Evolutionary conservation across 148 eudicot genomes (phyloP).

Genomic region (Persicaria tinctoria): DNA sequence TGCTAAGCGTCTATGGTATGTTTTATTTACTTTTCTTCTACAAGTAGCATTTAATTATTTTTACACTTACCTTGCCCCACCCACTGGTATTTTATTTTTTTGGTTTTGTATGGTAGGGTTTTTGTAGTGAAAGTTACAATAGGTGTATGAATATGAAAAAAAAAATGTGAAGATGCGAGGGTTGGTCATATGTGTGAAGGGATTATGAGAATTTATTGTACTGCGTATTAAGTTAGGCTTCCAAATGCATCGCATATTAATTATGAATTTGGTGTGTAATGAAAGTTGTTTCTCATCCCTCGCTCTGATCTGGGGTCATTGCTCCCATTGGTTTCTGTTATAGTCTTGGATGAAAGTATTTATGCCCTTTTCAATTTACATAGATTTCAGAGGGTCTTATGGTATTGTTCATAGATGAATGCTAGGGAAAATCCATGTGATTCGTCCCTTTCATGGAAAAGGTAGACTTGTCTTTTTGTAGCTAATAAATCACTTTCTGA

Average conservation of each 20-base stretch:
- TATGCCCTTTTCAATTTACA: not conserved
- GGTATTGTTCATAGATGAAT: not conserved
- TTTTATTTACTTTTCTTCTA: not conserved
- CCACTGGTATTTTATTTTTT: not conserved
- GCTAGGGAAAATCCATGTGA: not conserved
- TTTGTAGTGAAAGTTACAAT: not conserved
- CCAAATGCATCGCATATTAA: not conserved
- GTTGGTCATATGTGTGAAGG: not conserved
- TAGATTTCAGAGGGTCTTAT: not conserved
- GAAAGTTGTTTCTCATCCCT: not conserved
- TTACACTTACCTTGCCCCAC: not conserved
- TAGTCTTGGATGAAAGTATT: not conserved
- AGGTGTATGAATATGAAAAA: not conserved
- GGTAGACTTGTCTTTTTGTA: not conserved
- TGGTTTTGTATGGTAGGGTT: not conserved
- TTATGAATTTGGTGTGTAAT: not conserved
- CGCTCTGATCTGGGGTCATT: too few species aligned
- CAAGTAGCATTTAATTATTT: not conserved
- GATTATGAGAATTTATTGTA: not conserved
- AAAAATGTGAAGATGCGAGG: not conserved
- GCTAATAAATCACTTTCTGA: not conserved
- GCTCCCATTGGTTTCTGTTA: not conserved
- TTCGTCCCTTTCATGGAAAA: not conserved
- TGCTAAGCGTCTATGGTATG: conserved; percentile 61
- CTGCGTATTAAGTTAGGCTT: not conserved